phyloP scores from a whole-genome alignment of 108 stramenopile species.

The Nitzschia palea region DNA sequence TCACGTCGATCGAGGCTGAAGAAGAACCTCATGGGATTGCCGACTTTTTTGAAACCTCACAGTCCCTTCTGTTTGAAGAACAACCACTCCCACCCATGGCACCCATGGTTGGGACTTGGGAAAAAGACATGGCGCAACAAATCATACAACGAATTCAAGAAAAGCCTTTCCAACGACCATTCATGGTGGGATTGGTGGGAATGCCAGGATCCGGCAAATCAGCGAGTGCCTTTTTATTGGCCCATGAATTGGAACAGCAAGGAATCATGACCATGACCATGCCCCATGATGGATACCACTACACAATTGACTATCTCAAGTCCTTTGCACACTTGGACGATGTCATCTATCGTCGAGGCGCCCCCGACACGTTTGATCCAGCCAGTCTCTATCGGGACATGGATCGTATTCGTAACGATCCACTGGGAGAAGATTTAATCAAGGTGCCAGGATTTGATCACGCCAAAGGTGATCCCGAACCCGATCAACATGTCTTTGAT shows the following conservation, averaged over 20 bases:
- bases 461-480: slow-evolving; percentile 50
- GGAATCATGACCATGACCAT: slow-evolving; percentile 19
- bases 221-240: slow-evolving; percentile 1
- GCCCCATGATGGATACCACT: slow-evolving; percentile 56
- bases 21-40: not conserved
- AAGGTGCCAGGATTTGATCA: slow-evolving; percentile 55
- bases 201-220: slow-evolving; percentile 41
- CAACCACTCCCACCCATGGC: slow-evolving; percentile 1
- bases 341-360: slow-evolving; percentile 55
- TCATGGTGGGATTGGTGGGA: slow-evolving; percentile 42
- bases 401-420: slow-evolving; percentile 26
- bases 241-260: slow-evolving; percentile 5
- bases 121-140: slow-evolving; percentile 12
- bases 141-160: not conserved
- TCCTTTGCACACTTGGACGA: slow-evolving; percentile 38
- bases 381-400: slow-evolving; percentile 13
- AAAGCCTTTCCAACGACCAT: slow-evolving; percentile 14
- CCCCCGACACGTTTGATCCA: slow-evolving; percentile 44
- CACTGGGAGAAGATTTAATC: slow-evolving; percentile 3
- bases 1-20: not conserved
- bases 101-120: slow-evolving; percentile 11
- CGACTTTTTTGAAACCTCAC: not conserved
- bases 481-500: slow-evolving; percentile 38
- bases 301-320: slow-evolving; percentile 22
- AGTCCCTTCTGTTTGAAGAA: not conserved